These are phyloP conservation scores for Colletotrichum higginsianum DNA, from an alignment of 2,329 filamentous ascomycete genomes.

Conservation along the genomic window DNA sequence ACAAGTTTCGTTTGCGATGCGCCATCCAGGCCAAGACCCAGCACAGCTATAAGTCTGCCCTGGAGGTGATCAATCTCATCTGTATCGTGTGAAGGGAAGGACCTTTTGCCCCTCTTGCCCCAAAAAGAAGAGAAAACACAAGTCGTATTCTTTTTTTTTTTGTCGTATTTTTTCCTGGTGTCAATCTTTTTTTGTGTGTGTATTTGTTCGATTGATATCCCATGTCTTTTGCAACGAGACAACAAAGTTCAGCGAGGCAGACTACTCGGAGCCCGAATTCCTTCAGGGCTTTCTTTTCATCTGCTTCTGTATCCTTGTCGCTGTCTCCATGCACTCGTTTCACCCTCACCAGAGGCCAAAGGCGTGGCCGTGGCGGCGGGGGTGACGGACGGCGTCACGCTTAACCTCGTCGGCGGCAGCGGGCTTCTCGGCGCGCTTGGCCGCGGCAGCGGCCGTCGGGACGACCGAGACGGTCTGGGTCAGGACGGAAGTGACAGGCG, in stretches of 20 bases:
- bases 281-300: neutral
- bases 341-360: constrained; percentile 24
- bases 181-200: neutral
- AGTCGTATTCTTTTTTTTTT: neutral
- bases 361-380: constrained; percentile 29
- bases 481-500: constrained; percentile 34
- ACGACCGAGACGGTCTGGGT: constrained; percentile 42
- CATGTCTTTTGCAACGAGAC: neutral
- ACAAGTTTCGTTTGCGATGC: constrained; percentile 15
- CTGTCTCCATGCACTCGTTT: neutral
- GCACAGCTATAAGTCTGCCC: constrained; percentile 24
- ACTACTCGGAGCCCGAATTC: neutral
- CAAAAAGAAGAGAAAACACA: neutral
- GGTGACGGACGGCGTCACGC: constrained; percentile 11
- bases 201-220: constrained; percentile 18
- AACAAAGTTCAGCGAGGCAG: neutral
- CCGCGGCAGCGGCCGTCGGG: constrained; percentile 19
- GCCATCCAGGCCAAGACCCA: constrained; percentile 15
- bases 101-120: neutral
- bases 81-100: constrained; percentile 25
- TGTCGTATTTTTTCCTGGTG: neutral
- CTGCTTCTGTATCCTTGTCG: neutral
- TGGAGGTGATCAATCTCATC: constrained; percentile 9
- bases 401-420: neutral
- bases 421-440: constrained; percentile 17